Conservation (phyloP, 1,284 basidiomycete species). For the Cryptococcus amylolentus region DNA sequence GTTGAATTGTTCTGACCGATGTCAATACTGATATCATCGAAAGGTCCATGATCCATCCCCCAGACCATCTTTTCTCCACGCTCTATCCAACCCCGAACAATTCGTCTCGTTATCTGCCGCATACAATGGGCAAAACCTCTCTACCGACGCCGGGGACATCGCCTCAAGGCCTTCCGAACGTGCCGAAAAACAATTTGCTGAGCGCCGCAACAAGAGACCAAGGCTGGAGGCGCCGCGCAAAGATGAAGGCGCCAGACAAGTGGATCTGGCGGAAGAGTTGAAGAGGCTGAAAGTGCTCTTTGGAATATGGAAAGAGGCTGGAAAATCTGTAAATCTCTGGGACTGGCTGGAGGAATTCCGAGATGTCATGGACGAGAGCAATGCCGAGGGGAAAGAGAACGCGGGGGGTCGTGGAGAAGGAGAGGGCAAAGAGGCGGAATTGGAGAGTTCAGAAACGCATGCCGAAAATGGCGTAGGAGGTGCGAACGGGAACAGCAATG, state of each 20-base stretch:
- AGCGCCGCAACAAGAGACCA: neutral
- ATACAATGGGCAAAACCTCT: neutral
- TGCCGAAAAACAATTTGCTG: neutral
- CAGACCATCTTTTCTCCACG: constrained; percentile 26
- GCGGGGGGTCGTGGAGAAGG: constrained; percentile 1
- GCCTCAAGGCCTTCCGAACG: neutral
- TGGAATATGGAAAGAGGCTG: constrained; percentile 36
- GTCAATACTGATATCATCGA: neutral
- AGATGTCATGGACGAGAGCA: constrained; percentile 6
- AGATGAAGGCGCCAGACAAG: neutral
- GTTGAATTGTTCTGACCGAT: neutral
- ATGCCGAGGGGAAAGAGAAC: neutral
- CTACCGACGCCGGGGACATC: neutral
- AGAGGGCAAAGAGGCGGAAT: neutral
- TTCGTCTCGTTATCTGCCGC: neutral
- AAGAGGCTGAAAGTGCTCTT: constrained; percentile 34
- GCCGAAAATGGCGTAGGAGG: neutral
- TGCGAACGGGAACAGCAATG: constrained; percentile 3
- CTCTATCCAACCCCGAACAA: constrained; percentile 13
- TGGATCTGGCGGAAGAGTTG: constrained; percentile 11
- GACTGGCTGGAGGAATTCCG: constrained; percentile 46
- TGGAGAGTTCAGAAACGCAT: neutral
- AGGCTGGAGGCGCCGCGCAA: neutral
- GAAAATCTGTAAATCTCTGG: constrained; percentile 43
- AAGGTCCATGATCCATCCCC: constrained; percentile 28